Evolutionary conservation across 148 eudicot genomes (phyloP), one percentile per base, ranked within the genome.

Genomic region (Linanthus parryae): DNA sequence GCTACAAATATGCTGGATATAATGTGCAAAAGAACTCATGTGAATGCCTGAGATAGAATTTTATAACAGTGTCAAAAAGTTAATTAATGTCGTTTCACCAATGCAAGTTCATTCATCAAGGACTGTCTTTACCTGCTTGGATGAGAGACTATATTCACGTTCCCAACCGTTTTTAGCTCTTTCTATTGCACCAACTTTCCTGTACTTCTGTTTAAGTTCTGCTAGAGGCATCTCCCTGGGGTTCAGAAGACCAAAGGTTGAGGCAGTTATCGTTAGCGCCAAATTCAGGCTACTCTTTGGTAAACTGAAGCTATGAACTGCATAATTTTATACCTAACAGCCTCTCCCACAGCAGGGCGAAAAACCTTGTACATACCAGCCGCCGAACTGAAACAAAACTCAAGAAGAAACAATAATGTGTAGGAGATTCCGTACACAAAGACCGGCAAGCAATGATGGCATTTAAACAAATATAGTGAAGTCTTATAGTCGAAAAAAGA

Each of bases 291-390:
- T 42, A 57, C 23, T 12, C 37, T 22, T 23, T 29, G 11, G 52
- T 22, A 16, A 44, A 15, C 23, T 48, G n/a, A n/a, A n/a, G n/a
- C n/a, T n/a, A n/a, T n/a, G n/a, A n/a, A n/a, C n/a, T n/a, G n/a
- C 59, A 39, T 14, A 30, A 35, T 5, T 46, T 34, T 8, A 25
- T 65, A 92, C 99, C 99, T 87, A 56, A 84, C 71, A 21, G 90
- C 83, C 71, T 92, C 99, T 30, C 99, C 99, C 57, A 75, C 69
- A 62, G 94, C 70, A 47, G 99, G 99, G 38, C 99, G 99, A 46
- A 74, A 67, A 57, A 92, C 70, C 74, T 82, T 92, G 56, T 69
- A 87, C 83, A 75, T 54, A 31, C 94, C 85, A 64, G 94, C 64
- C 30, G 61, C 68, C 59, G 82, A 69, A 41, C 99, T 92, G 83